Conservation (phyloP, 2,329 filamentous ascomycete species). For the Talaromyces albobiverticillius region DNA sequence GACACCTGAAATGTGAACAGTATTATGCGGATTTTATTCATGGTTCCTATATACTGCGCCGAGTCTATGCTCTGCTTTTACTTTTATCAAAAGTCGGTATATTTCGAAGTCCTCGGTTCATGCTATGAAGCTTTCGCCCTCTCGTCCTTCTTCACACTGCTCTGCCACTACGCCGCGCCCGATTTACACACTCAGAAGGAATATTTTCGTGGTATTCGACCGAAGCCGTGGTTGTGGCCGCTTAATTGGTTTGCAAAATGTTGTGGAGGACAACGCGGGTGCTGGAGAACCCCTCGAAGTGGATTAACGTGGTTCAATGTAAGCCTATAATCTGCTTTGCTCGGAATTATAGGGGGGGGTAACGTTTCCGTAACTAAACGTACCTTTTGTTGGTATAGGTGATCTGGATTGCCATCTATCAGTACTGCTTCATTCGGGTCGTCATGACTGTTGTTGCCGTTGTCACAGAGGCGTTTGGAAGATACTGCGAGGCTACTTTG, state of each 20-base stretch:
- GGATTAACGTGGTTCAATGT: constrained; percentile 88
- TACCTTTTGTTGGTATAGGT: constrained; percentile 18
- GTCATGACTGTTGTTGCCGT: constrained; percentile 77
- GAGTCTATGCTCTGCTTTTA: constrained; percentile 71
- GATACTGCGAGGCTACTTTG: constrained; percentile 76
- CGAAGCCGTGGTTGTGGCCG: constrained; percentile 73
- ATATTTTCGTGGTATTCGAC: constrained; percentile 68
- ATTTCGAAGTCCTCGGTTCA: constrained; percentile 76
- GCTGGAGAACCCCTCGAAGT: constrained; percentile 71
- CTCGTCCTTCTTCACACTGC: constrained; percentile 77
- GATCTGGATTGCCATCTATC: constrained; percentile 77
- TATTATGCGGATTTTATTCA: constrained; percentile 83
- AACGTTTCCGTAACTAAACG: background rate
- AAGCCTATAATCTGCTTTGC: constrained; percentile 9
- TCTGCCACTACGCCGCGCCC: constrained; percentile 77
- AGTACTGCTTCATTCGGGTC: constrained; percentile 80
- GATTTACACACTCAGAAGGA: constrained; percentile 77
- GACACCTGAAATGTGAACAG: constrained; percentile 37
- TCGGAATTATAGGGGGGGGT: too few relatives aligned
- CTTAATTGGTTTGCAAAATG: constrained; percentile 68
- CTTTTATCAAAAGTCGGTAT: constrained; percentile 74
- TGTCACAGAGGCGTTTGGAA: constrained; percentile 63
- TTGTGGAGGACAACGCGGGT: constrained; percentile 66
- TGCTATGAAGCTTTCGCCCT: constrained; percentile 90
- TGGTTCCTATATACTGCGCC: constrained; percentile 77